Conservation (phyloP, 495 filamentous ascomycete genomes). For the Podospora anserina region DNA sequence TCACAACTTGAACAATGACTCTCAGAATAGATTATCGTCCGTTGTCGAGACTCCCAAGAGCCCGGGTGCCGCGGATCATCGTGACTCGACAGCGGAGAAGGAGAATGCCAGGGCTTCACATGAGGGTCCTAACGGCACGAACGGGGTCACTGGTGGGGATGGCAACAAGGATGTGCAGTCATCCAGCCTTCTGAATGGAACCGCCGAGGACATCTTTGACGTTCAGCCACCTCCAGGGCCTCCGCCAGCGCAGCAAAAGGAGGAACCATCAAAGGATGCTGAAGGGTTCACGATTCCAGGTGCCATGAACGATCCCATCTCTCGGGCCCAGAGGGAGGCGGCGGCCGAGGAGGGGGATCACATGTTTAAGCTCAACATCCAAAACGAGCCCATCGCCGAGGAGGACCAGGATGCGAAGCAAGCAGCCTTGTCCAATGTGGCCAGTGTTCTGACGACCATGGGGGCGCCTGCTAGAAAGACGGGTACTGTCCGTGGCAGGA, state of each 20-base stretch:
- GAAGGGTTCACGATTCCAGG: constrained; percentile 71
- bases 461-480: constrained; percentile 60
- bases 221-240: constrained; percentile 47
- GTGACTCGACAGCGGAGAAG: constrained; percentile 27
- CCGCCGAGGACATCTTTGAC: constrained; percentile 41
- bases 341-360: constrained; percentile 61
- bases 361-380: constrained; percentile 85
- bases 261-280: constrained; percentile 46
- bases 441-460: constrained; percentile 67
- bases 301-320: constrained; percentile 71
- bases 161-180: constrained; percentile 31
- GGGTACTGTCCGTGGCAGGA: constrained; percentile 79
- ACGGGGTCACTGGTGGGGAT: constrained; percentile 36
- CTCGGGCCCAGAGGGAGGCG: constrained; percentile 76
- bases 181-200: constrained; percentile 38
- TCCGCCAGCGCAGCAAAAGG: constrained; percentile 42
- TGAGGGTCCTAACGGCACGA: constrained; percentile 47
- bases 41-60: constrained; percentile 45
- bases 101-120: constrained; percentile 37
- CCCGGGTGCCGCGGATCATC: constrained; percentile 26
- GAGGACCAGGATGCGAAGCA: constrained; percentile 81
- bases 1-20: constrained; percentile 49
- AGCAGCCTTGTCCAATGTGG: constrained; percentile 83
- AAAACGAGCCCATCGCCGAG: constrained; percentile 88
- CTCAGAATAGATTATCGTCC: constrained; percentile 49